phyloP scores from a whole-genome alignment of 2,329 filamentous ascomycete species.

The Aspergillus fijiensis region DNA sequence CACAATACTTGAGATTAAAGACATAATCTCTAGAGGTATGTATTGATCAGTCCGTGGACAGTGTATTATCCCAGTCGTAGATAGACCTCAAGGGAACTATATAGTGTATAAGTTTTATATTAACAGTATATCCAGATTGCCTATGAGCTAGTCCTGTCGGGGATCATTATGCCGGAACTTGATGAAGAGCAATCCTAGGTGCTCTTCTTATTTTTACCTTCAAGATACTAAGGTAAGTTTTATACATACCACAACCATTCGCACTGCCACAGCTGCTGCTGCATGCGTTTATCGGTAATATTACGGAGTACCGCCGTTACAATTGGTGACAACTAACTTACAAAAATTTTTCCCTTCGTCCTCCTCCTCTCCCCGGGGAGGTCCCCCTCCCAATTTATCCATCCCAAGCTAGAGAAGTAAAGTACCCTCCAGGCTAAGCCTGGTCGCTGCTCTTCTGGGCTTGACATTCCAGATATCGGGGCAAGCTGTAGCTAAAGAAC shows the following conservation, averaged over 20 bases:
- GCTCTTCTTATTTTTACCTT: slow-evolving; percentile 13
- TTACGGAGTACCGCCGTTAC: too few species aligned
- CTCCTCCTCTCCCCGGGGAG: too few species aligned
- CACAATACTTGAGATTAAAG: too few species aligned
- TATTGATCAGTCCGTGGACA: too few species aligned
- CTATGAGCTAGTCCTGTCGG: slow-evolving; percentile 13
- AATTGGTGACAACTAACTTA: too few species aligned
- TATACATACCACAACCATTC: slow-evolving; percentile 11
- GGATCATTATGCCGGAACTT: slow-evolving; percentile 22
- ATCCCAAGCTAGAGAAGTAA: not conserved
- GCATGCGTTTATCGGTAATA: too few species aligned
- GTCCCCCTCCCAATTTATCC: slow-evolving; percentile 1
- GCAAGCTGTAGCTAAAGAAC: not conserved
- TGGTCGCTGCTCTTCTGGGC: slow-evolving; percentile 3
- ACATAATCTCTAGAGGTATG: too few species aligned
- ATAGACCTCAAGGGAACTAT: too few species aligned
- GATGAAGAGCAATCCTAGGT: slow-evolving; percentile 26
- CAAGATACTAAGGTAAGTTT: too few species aligned
- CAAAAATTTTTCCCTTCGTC: too few species aligned
- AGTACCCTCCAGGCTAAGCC: slow-evolving; percentile 1
- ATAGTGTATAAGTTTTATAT: not conserved
- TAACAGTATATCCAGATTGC: not conserved
- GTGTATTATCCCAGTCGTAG: too few species aligned
- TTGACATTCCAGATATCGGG: not conserved
- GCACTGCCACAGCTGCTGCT: slow-evolving; percentile 4